phyloP scores from a whole-genome alignment of 2,329 filamentous ascomycete genomes.

The Penicillium sp. region DNA sequence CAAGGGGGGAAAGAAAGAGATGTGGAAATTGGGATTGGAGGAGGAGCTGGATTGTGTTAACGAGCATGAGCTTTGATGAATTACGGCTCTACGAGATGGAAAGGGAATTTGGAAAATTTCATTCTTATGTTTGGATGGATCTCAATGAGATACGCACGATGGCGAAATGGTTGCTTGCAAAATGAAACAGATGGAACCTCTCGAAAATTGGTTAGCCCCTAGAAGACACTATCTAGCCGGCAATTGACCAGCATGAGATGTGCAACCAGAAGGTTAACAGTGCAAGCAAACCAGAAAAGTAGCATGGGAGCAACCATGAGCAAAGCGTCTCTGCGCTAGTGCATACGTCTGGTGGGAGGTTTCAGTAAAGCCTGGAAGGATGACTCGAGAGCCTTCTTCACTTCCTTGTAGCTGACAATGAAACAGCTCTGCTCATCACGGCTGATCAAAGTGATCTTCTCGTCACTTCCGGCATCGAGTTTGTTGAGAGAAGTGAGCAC shows the following conservation, averaged over 20 bases:
- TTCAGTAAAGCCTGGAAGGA: constrained; percentile 62
- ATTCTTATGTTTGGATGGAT: constrained; percentile 26
- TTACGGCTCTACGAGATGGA: constrained; percentile 3
- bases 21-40: constrained; percentile 21
- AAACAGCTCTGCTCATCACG: constrained; percentile 89
- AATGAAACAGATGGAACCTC: not conserved
- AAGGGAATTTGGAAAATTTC: constrained; percentile 19
- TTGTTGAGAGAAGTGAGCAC: constrained; percentile 87
- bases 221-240: not conserved
- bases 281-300: constrained; percentile 2
- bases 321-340: constrained; percentile 26
- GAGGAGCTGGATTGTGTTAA: constrained; percentile 20
- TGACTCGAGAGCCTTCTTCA: constrained; percentile 67
- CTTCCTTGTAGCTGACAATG: constrained; percentile 84
- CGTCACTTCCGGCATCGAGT: constrained; percentile 84
- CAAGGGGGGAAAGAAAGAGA: constrained; percentile 11
- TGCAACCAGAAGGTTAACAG: not conserved
- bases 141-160: constrained; percentile 13
- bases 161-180: constrained; percentile 7
- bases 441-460: constrained; percentile 81
- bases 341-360: constrained; percentile 40
- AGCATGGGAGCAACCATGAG: constrained; percentile 1
- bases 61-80: constrained; percentile 6
- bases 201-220: not conserved
- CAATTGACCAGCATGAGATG: not conserved